Base-by-base conservation (phyloP, 129 eudicot genomes). In the Flaveria robusta region DNA sequence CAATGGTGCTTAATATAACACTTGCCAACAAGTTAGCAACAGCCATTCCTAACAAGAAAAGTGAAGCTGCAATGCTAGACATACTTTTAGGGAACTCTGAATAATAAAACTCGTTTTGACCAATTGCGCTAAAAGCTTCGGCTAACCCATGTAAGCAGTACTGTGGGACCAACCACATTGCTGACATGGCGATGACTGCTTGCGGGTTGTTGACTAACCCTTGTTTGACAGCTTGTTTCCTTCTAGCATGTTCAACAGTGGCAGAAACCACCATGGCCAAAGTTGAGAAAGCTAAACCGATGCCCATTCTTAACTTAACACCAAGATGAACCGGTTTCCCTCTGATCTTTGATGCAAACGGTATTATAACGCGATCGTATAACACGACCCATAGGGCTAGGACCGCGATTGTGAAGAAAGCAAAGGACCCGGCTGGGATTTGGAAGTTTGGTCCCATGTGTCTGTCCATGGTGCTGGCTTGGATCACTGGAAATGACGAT, bases 31-130 rank as follows among this genome's bases (percentile, higher is more conserved):
- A 49, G 79, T 86, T 88, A 8, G 87, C 97, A 8, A 90, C 67
- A 0, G 85, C 95, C 84, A 78, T 60, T 4, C 92, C 92, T 23
- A 93, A 70, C 41, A 89, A 81, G 75, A 86, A 88, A 2, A 93
- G 89, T n/a, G 90, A 83, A 59, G 86, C 88, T 1, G 87, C 98
- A 39, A 93, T 82, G 63, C 98, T 93, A 39, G 87, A 73, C 98
- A 93, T 93, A 58, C 89, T 93, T 78, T 87, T 90, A 0, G 98
- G 96, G 68, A 93, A 87, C 71, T 90, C 91, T 18, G 98, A 85
- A 70, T 90, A 93, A 54, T 84, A 93, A 66, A 86, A 89, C 74
- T 93, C 91, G 29, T 81, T 88, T 60, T 90, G 98, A 56, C 92
- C 98, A 7, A 93, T 88, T 13, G 96, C 96, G 67, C 85, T 86